Percentiles rank a stretch among this genome's conserved stretches.
Conservation (phyloP, 2,329 filamentous ascomycete species). For the Paecilomyces sp. region DNA sequence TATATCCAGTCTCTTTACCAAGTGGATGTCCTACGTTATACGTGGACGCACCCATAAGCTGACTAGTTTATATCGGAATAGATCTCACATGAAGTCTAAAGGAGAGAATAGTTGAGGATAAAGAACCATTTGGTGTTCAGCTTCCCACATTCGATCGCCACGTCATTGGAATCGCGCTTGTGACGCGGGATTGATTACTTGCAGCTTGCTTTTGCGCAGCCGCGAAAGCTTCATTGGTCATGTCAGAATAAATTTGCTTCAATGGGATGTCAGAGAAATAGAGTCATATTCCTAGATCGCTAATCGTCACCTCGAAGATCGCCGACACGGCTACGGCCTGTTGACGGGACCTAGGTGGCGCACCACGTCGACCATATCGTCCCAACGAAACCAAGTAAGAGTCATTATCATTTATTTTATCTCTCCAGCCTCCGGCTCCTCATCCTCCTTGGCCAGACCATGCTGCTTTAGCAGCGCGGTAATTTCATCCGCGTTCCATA, state of each 20-base stretch:
- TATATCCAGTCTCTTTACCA: not conserved
- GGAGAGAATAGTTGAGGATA: constrained; percentile 13
- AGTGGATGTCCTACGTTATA: not conserved
- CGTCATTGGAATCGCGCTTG: constrained; percentile 24
- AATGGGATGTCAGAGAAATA: not conserved
- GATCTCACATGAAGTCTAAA: constrained; percentile 10
- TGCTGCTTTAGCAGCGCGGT: constrained; percentile 90
- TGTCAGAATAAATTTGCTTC: not conserved
- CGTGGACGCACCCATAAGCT: constrained; percentile 17
- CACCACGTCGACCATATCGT: not conserved
- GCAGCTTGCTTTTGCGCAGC: not conserved
- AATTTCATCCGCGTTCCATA: constrained; percentile 97
- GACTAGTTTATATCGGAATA: not conserved
- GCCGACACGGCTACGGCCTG: not conserved
- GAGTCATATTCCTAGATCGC: not conserved
- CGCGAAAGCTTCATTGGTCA: not conserved
- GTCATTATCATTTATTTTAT: constrained; percentile 17
- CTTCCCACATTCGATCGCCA: constrained; percentile 20
- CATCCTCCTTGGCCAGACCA: constrained; percentile 75
- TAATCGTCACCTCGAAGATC: constrained; percentile 1
- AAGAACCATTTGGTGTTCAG: constrained; percentile 13
- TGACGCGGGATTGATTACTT: constrained; percentile 8
- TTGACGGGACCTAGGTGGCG: not conserved
- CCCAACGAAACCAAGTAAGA: not conserved
- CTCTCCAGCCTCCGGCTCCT: constrained; percentile 56